phyloP scores from a whole-genome alignment of 768 basidiomycete genomes.

The Boletellus sp. region DNA sequence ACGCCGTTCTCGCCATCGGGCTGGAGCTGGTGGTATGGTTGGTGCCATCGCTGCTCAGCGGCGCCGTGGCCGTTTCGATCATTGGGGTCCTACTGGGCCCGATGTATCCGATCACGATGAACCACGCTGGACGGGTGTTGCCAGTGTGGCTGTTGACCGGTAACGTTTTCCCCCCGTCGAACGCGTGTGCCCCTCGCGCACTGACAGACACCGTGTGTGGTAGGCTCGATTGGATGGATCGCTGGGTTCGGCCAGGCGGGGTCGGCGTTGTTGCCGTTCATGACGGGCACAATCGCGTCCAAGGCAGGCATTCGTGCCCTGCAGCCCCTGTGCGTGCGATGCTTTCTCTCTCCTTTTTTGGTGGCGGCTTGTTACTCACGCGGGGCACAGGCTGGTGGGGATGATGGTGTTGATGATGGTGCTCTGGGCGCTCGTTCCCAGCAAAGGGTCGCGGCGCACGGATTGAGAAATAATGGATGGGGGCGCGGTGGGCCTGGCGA shows the following conservation, averaged over 20 bases:
- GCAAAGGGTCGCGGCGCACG: conserved; percentile 18
- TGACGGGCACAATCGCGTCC: conserved; percentile 65
- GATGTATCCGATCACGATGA: conserved; percentile 60
- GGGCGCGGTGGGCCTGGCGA: not conserved
- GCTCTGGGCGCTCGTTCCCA: conserved; percentile 42
- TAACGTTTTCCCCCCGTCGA: not conserved
- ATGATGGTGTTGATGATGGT: conserved; percentile 42
- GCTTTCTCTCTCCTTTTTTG: too few species aligned
- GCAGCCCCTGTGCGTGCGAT: conserved; percentile 32
- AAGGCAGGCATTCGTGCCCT: conserved; percentile 49
- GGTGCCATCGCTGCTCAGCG: conserved; percentile 48
- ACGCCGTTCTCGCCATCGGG: conserved; percentile 49
- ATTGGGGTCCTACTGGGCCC: conserved; percentile 54
- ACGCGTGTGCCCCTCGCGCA: too few species aligned
- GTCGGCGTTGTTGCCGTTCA: conserved; percentile 67
- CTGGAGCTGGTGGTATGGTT: conserved; percentile 59
- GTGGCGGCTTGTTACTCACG: too few species aligned
- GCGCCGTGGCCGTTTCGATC: conserved; percentile 53
- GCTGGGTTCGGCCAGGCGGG: conserved; percentile 70
- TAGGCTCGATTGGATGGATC: conserved; percentile 64
- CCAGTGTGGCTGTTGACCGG: conserved; percentile 67
- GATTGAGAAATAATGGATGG: conserved; percentile 9
- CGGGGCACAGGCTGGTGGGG: conserved; percentile 32
- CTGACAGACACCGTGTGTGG: not conserved
- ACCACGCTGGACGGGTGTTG: conserved; percentile 61